Base-by-base conservation (phyloP, 495 filamentous ascomycete genomes). In the Penicillium salamii region DNA sequence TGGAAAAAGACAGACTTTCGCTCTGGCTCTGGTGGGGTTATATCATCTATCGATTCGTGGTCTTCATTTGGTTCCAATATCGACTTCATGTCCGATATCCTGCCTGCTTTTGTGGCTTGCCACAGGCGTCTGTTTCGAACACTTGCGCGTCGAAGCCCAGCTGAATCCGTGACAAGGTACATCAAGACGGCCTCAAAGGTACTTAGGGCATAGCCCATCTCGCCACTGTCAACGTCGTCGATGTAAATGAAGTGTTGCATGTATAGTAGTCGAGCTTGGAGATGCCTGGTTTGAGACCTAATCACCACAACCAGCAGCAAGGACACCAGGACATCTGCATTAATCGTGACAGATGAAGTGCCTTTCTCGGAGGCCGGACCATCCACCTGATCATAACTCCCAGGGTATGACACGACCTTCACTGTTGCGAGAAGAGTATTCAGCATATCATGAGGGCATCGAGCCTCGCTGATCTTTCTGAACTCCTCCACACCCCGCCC, bases 171-270 rank as follows among this genome's bases (percentile, higher is more conserved):
- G 17, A 85, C 79, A 14, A 99, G 79, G 67, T 99, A 97, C 7
- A 90, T 88, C 11, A 99, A 71, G 4, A 99, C 95, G 1, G 90
- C 95, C 69, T 99, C 95, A 41, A 96, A 88, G 1, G 95, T 99
- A 62, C 92, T 97, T 26, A 99, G 71, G 5, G 95, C 90, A 70
- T 99, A 99, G 19, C 95, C 95, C 75, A 91, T 87, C 71, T 99
- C 95, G 26, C 95, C 95, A 60, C 84, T 92, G 46, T 99, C 95
- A 11, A 97, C 91, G 74, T 97, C 95, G 53, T 97, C 92, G 31
- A 93, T 88, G 64, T 96, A 97, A 59, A 95, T 89, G 55, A 96
- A 99, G 50, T 93, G 87, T 44, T 90, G 87, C 83, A 99, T 95
- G 62, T 97, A 97, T 24, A 87, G 72, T 35, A 97, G 65, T 13